phyloP scores from a whole-genome alignment of 176 grass and related monocot genomes.

The Bothriochloa decipiens region DNA sequence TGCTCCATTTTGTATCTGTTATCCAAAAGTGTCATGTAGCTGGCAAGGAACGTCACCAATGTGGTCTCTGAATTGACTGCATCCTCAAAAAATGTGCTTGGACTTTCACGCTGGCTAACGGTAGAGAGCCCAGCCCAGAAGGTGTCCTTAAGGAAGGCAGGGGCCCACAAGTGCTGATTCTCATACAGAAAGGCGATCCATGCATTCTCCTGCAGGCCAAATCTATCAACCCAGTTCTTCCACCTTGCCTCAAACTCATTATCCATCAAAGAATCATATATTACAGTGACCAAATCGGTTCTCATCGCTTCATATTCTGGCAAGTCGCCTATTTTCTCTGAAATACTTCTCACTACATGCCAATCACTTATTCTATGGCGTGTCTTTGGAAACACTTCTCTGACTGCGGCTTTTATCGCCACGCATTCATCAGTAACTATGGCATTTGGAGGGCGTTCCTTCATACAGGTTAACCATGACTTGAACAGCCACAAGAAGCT shows the following conservation, averaged over 20 bases:
- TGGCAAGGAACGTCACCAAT: slow-evolving; percentile 56
- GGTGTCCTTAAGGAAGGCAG: slow-evolving; percentile 69
- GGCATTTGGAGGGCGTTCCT: slow-evolving; percentile 43
- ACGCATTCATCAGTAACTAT: slow-evolving; percentile 66
- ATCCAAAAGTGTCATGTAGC: slow-evolving; percentile 55
- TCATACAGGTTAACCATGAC: slow-evolving; percentile 52
- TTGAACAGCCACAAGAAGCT: slow-evolving; percentile 71
- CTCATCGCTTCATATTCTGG: slow-evolving; percentile 53
- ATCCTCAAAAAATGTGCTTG: slow-evolving; percentile 59
- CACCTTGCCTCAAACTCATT: slow-evolving; percentile 72
- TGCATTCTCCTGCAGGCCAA: slow-evolving; percentile 58
- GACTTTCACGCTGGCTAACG: slow-evolving; percentile 42
- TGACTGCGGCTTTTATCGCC: slow-evolving; percentile 41
- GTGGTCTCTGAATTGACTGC: slow-evolving; percentile 55
- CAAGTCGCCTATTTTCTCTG: slow-evolving; percentile 52
- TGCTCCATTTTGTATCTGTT: slow-evolving; percentile 70
- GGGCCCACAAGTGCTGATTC: slow-evolving; percentile 64
- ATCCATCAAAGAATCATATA: slow-evolving; percentile 64
- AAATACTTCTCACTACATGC: slow-evolving; percentile 54
- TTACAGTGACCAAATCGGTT: slow-evolving; percentile 40
- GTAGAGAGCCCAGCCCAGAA: slow-evolving; percentile 74
- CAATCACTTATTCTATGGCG: slow-evolving; percentile 68
- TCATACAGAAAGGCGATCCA: slow-evolving; percentile 73
- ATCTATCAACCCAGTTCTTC: slow-evolving; percentile 54
- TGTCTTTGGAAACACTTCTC: slow-evolving; percentile 49